Percentiles rank a stretch among this genome's conserved stretches.
These are phyloP conservation scores for Nepenthes mirabilis DNA, from an alignment of 148 eudicot species.

Conservation along the genomic window DNA sequence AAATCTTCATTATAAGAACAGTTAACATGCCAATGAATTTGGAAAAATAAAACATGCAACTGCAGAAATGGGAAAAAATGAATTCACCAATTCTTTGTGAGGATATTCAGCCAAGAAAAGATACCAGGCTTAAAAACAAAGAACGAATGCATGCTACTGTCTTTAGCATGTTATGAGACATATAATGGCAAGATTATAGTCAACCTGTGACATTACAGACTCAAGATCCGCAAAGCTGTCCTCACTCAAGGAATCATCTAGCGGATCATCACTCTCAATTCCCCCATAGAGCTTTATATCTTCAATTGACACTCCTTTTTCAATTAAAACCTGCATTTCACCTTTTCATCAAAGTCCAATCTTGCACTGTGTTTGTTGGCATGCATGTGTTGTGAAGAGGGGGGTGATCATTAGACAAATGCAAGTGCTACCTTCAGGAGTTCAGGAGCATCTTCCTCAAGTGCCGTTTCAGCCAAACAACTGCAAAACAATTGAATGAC, in stretches of 20 bases:
- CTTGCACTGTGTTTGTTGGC: background rate
- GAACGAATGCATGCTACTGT: too few relatives aligned
- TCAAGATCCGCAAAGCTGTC: slow-evolving; percentile 79
- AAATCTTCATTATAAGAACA: too few relatives aligned
- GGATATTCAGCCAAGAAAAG: background rate
- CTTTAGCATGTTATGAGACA: background rate
- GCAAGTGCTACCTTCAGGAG: slow-evolving; percentile 55
- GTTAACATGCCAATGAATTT: too few relatives aligned
- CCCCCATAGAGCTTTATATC: slow-evolving; percentile 92
- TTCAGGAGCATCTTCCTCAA: slow-evolving; percentile 98
- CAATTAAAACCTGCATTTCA: slow-evolving; percentile 52
- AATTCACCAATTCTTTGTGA: background rate
- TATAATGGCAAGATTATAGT: background rate
- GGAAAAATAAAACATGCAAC: too few relatives aligned
- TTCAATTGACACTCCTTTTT: slow-evolving; percentile 55
- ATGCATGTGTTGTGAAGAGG: background rate
- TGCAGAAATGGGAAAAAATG: too few relatives aligned
- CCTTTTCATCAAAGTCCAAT: background rate
- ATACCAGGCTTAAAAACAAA: too few relatives aligned
- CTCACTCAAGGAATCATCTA: slow-evolving; percentile 44
- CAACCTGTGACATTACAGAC: slow-evolving; percentile 69
- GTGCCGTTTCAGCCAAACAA: slow-evolving; percentile 69
- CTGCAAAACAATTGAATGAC: slow-evolving; percentile 30
- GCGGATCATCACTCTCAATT: slow-evolving; percentile 38
- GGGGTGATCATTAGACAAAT: background rate